Base-by-base conservation (phyloP, 2,329 filamentous ascomycete species). In the Aspergillus piperis region DNA sequence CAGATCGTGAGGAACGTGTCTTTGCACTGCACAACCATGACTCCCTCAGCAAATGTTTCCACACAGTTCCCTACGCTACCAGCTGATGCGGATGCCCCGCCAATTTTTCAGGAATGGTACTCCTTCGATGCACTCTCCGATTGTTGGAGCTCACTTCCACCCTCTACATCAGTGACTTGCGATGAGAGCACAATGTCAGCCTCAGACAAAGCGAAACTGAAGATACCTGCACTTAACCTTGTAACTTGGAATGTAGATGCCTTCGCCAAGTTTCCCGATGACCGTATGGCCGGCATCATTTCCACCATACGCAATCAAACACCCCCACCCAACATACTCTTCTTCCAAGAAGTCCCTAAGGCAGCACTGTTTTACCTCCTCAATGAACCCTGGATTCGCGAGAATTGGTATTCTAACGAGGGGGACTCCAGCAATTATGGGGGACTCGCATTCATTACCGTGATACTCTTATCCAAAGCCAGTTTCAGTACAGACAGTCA, bases 221-320 rank as follows among this genome's bases (percentile, higher is more conserved):
- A 49, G 41, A 3, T n/a, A 11, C 23, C 36, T 27, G 47, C 54
- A 81, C 51, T 69, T 4, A 64, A 60, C 30, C 58, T 76, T 6
- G 59, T 70, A 25, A 73, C 75, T 47, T 76, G 72, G 73, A 77
- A 77, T 62, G 61, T 76, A 23, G 69, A 76, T 51, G 64, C 68
- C 21, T 60, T 51, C 2, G 23, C 57, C 3, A 39, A 38, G 3
- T 62, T 50, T 30, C 47, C 65, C 8, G 57, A 58, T 15, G 47
- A 54, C 6, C 71, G 74, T 17, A 63, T 71, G 13, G 48, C 59
- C 15, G 70, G 66, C 7, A 70, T 78, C 7, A 25, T 77, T 4
- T 68, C 66, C 3, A 60, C 63, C 27, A 57, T 74, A 17, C 53
- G 62, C 11, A 41, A 27, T n/a, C 49, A 61, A 1, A 23, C 27